Base-by-base conservation (phyloP, 306 rosid genomes). In the Pterocarpus santalinus region DNA sequence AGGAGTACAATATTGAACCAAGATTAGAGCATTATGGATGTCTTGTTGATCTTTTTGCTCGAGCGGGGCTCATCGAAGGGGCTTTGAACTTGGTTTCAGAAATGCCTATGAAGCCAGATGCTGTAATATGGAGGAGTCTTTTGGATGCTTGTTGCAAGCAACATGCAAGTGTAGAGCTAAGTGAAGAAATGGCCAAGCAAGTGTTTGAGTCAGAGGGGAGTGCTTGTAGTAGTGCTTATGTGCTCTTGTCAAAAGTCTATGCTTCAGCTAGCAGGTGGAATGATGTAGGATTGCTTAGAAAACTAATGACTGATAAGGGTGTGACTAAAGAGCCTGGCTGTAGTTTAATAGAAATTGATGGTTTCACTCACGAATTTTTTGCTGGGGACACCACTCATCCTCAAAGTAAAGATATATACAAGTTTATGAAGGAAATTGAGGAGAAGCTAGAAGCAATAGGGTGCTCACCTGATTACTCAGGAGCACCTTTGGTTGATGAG, bases 361-460 rank as follows among this genome's bases (percentile, higher is more conserved):
- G 97, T 43, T 57, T 60, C 2, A 85, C 86, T 58, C 94, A 92
- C 65, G 97, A 92, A 80, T 91, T 95, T 82, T 89, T 95, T 71
- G 90, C 97, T 5, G 94, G 97, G 28, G 98, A 92, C 83, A 86
- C 92, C 1, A 86, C 90, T 51, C 98, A 92, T 82, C 91, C 95
- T 44, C 72, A 57, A 36, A 88, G 85, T 47, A 60, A 75, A 81
- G 83, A 79, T 70, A 94, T 90, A 65, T 89, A 86, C 22, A 46
- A 47, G 80, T 82, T 84, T 75, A 28, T 94, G 69, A 83, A 82
- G 84, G 81, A 78, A 49, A 79, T 94, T 46, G 87, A 87, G 60
- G 87, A 91, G 67, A 86, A 85, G 68, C 79, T 91, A 12, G 78
- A 87, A 78, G 78, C 72, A 17, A 38, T 78, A 44, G 91, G 92